Conservation (phyloP, 1,284 basidiomycete species). For the Cystobasidium slooffiae region DNA sequence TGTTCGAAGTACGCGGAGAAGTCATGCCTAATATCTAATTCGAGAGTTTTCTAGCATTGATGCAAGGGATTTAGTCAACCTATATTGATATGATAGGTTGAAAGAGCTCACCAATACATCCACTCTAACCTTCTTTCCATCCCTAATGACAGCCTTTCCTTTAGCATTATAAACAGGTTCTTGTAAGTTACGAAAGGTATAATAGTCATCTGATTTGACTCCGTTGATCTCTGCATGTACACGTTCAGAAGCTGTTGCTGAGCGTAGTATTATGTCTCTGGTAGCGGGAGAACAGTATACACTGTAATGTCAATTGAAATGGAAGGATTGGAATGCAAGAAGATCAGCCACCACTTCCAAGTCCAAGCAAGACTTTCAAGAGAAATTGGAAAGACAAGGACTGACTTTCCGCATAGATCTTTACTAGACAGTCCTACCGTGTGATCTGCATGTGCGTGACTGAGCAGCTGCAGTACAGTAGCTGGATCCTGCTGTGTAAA, state of each 20-base stretch:
- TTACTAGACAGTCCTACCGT: slow-evolving; percentile 39
- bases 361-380: too few species aligned
- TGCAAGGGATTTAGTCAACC: background rate
- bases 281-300: slow-evolving; percentile 36
- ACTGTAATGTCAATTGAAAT: too few species aligned
- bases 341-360: slow-evolving; percentile 23
- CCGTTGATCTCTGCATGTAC: slow-evolving; percentile 19
- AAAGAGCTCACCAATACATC: slow-evolving; percentile 37
- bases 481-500: slow-evolving; percentile 29
- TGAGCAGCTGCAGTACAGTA: slow-evolving; percentile 47
- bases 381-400: too few species aligned
- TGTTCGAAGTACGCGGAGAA: slow-evolving; percentile 64
- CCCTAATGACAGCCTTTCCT: slow-evolving; percentile 22
- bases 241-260: slow-evolving; percentile 46
- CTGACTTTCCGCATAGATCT: slow-evolving; percentile 3
- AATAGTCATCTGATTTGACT: slow-evolving; percentile 38
- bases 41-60: slow-evolving; percentile 44
- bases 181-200: slow-evolving; percentile 31
- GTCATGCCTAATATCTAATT: slow-evolving; percentile 39
- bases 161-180: slow-evolving; percentile 18
- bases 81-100: background rate
- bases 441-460: slow-evolving; percentile 53
- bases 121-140: slow-evolving; percentile 37
- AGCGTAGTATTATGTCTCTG: background rate
- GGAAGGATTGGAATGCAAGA: background rate